Percentiles rank a stretch among this genome's conserved stretches.
Conservation (phyloP, 768 basidiomycete species). For the Lactifluus rugatus region DNA sequence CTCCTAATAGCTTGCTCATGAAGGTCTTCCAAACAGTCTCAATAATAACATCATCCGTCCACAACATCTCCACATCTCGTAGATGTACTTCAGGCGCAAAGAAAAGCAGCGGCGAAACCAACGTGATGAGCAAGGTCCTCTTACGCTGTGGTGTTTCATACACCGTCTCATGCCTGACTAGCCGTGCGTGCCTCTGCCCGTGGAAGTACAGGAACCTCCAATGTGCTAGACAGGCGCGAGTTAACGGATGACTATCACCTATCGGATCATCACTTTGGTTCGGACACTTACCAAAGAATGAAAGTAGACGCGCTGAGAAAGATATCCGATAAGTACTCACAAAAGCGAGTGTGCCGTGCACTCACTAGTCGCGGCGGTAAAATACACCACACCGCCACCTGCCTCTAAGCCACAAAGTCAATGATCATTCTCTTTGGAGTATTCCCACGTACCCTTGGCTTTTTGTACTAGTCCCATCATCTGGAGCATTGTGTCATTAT, state of each 20-base stretch:
- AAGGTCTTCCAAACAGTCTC: constrained; percentile 5
- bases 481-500: not conserved
- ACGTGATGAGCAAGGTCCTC: constrained; percentile 5
- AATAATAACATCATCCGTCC: constrained; percentile 6
- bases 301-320: constrained; percentile 5
- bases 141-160: not conserved
- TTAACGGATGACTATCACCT: not conserved
- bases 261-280: too few relatives aligned
- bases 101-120: constrained; percentile 8
- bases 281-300: constrained; percentile 1
- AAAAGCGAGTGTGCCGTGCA: not conserved
- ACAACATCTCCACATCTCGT: constrained; percentile 2
- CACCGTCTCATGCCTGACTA: not conserved
- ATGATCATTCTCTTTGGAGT: not conserved
- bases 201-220: constrained; percentile 15
- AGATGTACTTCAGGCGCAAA: constrained; percentile 10
- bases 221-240: not conserved
- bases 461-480: constrained; percentile 6
- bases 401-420: not conserved
- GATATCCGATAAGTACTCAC: not conserved
- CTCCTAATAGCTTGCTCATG: not conserved
- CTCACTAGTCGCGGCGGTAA: constrained; percentile 4
- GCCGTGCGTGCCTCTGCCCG: constrained; percentile 6
- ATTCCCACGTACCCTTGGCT: not conserved
- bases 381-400: not conserved